These are phyloP conservation scores for Aspergillus sp. DNA, from an alignment of 2,329 filamentous ascomycete genomes.

Conservation along the genomic window DNA sequence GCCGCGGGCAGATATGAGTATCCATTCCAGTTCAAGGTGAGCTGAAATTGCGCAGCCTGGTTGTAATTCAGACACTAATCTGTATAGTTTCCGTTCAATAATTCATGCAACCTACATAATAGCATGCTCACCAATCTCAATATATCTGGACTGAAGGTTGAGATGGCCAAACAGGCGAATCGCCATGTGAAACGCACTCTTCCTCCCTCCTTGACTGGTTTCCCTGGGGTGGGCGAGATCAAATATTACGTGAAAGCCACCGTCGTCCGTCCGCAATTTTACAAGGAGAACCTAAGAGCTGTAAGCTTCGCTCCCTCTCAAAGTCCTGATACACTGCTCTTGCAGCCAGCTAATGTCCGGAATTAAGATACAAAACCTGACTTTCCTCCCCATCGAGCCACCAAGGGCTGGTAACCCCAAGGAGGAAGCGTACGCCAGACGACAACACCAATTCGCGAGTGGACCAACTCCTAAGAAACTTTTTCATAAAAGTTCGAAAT, in stretches of 20 bases:
- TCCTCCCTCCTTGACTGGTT: constrained; percentile 84
- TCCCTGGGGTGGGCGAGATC: constrained; percentile 84
- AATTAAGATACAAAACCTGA: constrained; percentile 60
- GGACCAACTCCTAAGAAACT: constrained; percentile 55
- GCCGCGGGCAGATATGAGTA: constrained; percentile 49
- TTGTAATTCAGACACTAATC: neutral
- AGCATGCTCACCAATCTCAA: constrained; percentile 49
- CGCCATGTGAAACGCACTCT: constrained; percentile 81
- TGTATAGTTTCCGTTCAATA: constrained; percentile 50
- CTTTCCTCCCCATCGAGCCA: constrained; percentile 89
- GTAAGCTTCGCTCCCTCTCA: constrained; percentile 26
- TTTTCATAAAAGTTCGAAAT: constrained; percentile 50
- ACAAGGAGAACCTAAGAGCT: constrained; percentile 81
- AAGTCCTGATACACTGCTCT: neutral
- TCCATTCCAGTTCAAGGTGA: constrained; percentile 51
- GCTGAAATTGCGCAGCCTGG: neutral
- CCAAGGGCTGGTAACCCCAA: constrained; percentile 66
- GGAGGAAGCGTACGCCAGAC: constrained; percentile 81
- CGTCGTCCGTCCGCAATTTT: constrained; percentile 79
- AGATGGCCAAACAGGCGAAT: constrained; percentile 45
- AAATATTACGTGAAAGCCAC: constrained; percentile 96
- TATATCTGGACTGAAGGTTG: constrained; percentile 45
- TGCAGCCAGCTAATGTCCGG: neutral
- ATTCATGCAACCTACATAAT: constrained; percentile 47
- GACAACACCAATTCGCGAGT: constrained; percentile 61